phyloP scores from a whole-genome alignment of 202 grass and related monocot species.

The Zoysia matrella region DNA sequence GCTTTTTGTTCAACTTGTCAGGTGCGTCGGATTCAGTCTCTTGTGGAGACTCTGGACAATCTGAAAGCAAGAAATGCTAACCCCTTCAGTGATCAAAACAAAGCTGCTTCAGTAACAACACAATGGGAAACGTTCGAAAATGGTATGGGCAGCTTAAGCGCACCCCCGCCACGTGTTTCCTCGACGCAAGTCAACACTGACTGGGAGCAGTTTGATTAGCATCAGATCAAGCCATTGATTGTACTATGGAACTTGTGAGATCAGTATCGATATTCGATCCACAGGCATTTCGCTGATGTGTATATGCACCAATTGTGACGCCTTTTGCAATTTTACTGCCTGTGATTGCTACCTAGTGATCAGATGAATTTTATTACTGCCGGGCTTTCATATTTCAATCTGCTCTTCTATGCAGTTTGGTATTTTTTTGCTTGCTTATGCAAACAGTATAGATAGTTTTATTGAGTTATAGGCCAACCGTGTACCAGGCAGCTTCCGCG shows the following conservation, averaged over 20 bases:
- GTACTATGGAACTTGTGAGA: slow-evolving; percentile 43
- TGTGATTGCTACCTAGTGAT: slow-evolving; percentile 27
- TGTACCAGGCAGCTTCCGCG: not conserved
- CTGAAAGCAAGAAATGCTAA: slow-evolving; percentile 84
- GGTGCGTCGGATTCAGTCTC: slow-evolving; percentile 73
- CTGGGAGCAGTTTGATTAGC: slow-evolving; percentile 85
- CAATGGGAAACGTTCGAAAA: slow-evolving; percentile 84
- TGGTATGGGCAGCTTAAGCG: slow-evolving; percentile 69
- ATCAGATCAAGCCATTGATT: not conserved
- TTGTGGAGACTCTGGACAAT: slow-evolving; percentile 80
- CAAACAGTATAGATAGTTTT: not conserved
- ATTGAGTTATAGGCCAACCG: not conserved
- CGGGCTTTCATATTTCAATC: slow-evolving; percentile 15
- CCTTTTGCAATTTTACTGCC: slow-evolving; percentile 35
- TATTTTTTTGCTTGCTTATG: not conserved
- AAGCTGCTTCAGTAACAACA: slow-evolving; percentile 63
- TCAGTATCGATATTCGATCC: slow-evolving; percentile 16
- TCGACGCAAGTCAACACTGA: slow-evolving; percentile 50
- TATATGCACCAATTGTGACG: slow-evolving; percentile 47
- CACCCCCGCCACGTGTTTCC: slow-evolving; percentile 54
- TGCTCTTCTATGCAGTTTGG: not conserved
- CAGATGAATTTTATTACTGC: slow-evolving; percentile 17
- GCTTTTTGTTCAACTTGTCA: slow-evolving; percentile 37
- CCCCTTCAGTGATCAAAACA: slow-evolving; percentile 59
- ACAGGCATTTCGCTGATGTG: slow-evolving; percentile 30